phyloP scores from a whole-genome alignment of 345 rosid species.

The Crucihimalaya himalaica region DNA sequence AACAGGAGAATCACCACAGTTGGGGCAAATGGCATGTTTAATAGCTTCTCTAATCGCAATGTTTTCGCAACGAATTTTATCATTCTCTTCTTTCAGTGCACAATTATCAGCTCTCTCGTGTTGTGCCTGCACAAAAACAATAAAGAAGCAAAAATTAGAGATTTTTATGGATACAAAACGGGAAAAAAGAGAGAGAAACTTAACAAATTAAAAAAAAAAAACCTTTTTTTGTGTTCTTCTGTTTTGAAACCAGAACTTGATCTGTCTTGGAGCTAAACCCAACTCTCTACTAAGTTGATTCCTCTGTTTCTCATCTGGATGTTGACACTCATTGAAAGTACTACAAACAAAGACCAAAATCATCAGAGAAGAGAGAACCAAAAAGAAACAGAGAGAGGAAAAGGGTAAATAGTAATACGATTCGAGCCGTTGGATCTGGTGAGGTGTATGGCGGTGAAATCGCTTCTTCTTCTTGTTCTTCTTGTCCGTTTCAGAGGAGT shows the following conservation, averaged over 20 bases:
- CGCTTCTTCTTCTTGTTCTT: slow-evolving; percentile 73
- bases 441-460: slow-evolving; percentile 90
- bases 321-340: slow-evolving; percentile 90
- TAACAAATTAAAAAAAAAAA: not conserved
- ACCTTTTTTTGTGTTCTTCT: slow-evolving; percentile 98
- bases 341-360: slow-evolving; percentile 42
- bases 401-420: slow-evolving; percentile 42
- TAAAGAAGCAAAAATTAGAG: not conserved
- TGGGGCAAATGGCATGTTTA: slow-evolving; percentile 82
- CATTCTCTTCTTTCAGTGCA: slow-evolving; percentile 78
- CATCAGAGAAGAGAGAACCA: not conserved
- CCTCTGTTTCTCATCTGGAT: slow-evolving; percentile 98
- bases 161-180: not conserved
- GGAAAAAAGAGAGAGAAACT: not conserved
- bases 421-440: slow-evolving; percentile 94
- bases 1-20: slow-evolving; percentile 83
- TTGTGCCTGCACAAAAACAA: slow-evolving; percentile 58
- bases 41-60: slow-evolving; percentile 93
- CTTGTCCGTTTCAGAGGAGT: slow-evolving; percentile 48
- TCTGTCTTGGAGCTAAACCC: slow-evolving; percentile 87
- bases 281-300: slow-evolving; percentile 76
- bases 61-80: slow-evolving; percentile 95
- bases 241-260: slow-evolving; percentile 99
- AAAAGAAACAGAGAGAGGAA: not conserved
- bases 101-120: slow-evolving; percentile 89